These are phyloP conservation scores for Ogataea nitratoaversa DNA, from an alignment of 805 yeast genomes.

Conservation along the genomic window DNA sequence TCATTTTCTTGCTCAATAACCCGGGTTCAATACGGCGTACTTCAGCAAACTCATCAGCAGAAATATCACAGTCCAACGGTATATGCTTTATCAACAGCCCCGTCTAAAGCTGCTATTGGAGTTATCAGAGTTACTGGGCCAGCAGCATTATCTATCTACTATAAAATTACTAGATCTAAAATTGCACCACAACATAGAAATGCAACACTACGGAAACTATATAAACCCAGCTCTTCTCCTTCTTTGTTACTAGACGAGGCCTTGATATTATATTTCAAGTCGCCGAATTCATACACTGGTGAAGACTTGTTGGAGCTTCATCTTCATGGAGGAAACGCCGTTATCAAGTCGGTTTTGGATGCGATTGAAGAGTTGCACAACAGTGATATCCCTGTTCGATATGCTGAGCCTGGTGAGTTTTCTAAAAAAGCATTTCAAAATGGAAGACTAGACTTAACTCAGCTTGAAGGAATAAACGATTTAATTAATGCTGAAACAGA, in stretches of 20 bases:
- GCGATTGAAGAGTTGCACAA: slow-evolving; percentile 56
- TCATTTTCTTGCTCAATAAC: too few relatives aligned
- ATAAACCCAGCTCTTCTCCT: slow-evolving; percentile 32
- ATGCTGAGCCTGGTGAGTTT: slow-evolving; percentile 93
- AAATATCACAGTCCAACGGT: slow-evolving; percentile 54
- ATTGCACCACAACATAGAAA: slow-evolving; percentile 43
- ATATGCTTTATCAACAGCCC: slow-evolving; percentile 84
- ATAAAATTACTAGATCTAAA: slow-evolving; percentile 39
- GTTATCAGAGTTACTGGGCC: slow-evolving; percentile 82
- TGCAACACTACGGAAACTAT: slow-evolving; percentile 58
- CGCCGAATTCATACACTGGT: slow-evolving; percentile 85
- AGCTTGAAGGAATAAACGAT: slow-evolving; percentile 85
- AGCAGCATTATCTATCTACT: slow-evolving; percentile 42
- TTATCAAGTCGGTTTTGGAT: slow-evolving; percentile 59
- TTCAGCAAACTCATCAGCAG: background rate
- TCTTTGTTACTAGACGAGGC: slow-evolving; percentile 67
- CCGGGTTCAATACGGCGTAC: background rate
- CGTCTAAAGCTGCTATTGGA: slow-evolving; percentile 80
- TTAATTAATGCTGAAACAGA: slow-evolving; percentile 94
- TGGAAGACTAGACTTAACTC: slow-evolving; percentile 79
- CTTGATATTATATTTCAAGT: slow-evolving; percentile 59
- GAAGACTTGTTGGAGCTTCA: slow-evolving; percentile 90
- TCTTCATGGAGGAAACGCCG: slow-evolving; percentile 90
- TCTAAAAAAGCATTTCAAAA: slow-evolving; percentile 82
- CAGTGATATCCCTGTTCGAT: slow-evolving; percentile 48